Conservation (phyloP, 2,329 filamentous ascomycete genomes). For the Diplodia sapinea region DNA sequence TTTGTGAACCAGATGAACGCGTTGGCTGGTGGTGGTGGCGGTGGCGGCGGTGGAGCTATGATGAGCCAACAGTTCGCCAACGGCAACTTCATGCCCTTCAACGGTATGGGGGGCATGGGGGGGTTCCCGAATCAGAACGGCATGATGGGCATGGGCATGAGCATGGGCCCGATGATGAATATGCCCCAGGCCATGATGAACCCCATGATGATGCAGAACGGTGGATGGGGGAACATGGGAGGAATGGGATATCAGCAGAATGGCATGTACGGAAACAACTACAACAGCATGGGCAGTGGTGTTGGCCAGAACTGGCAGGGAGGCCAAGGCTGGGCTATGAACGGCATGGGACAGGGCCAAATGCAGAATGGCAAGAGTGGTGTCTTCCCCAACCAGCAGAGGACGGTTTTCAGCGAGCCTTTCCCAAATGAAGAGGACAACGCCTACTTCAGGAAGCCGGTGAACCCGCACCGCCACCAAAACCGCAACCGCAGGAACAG, state of each 20-base stretch:
- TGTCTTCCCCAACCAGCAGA: constrained; percentile 64
- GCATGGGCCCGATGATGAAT: constrained; percentile 53
- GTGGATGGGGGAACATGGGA: constrained; percentile 43
- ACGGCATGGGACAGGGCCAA: constrained; percentile 30
- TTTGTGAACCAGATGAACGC: constrained; percentile 56
- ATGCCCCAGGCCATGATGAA: constrained; percentile 53
- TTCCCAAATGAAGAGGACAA: constrained; percentile 76
- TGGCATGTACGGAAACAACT: constrained; percentile 46
- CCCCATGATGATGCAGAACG: constrained; percentile 45
- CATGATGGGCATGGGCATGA: constrained; percentile 51
- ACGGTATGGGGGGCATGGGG: constrained; percentile 49
- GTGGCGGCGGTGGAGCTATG: constrained; percentile 35
- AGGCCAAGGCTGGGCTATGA: constrained; percentile 30
- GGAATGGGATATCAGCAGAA: constrained; percentile 39
- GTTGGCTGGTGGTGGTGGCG: constrained; percentile 36
- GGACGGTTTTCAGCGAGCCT: constrained; percentile 59
- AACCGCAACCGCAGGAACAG: constrained; percentile 79
- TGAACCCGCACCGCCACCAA: constrained; percentile 90
- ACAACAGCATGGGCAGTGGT: constrained; percentile 51
- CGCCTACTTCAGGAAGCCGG: constrained; percentile 92
- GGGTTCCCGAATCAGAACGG: constrained; percentile 55
- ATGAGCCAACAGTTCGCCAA: constrained; percentile 27
- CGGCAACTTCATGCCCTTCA: constrained; percentile 34
- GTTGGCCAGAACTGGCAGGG: constrained; percentile 41
- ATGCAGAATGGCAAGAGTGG: constrained; percentile 38